Base-by-base conservation (phyloP, 2,329 filamentous ascomycete genomes). In the Hypoxylon sp. region DNA sequence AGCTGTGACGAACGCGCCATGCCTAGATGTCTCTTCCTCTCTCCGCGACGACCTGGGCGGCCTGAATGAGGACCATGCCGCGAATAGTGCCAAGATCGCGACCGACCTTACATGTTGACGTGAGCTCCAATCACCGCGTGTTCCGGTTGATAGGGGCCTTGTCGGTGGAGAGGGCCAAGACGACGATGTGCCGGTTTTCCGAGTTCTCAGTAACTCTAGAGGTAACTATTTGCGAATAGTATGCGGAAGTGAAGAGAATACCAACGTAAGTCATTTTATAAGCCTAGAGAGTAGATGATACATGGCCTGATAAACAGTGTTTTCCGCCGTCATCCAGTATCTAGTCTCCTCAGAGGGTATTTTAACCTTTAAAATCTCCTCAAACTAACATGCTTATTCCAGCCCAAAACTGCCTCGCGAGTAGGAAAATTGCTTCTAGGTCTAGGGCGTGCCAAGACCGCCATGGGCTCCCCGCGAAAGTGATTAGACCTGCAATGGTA, bases 141-240 rank as follows among this genome's bases (percentile, higher is more conserved):
- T 61, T 70, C 68, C 65, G 68, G 50, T 52, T 61, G 59, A 61
- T 52, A 68, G 53, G 68, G 60, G 68, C 62, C 62, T 70, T 66
- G 62, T 66, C 68, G 62, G 68, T 70, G 65, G 68, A 63, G 68
- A 68, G 61, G 32, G 68, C 68, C 68, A 70, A 70, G 68, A 68
- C 62, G 32, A 58, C 58, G 21, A 24, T 62, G 68, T 70, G 68
- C 68, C 68, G 65, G 68, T 68, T 70, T 70, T 68, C 68, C 68
- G 68, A 65, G 57, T 51, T 47, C 42, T 51, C 46, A 57, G 53
- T 39, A 52, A 50, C 50, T 55, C 27, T 39, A 53, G 13, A 58
- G 11, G 55, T 58, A 58, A 17, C 31, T 27, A 13, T 13, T 52
- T 29, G 44, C 13, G 35, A 53, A 53, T 48, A 29, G 15, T 19